Evolutionary conservation across 2,329 filamentous ascomycete species (phyloP).

Genomic region (Aspergillus glaucus): DNA sequence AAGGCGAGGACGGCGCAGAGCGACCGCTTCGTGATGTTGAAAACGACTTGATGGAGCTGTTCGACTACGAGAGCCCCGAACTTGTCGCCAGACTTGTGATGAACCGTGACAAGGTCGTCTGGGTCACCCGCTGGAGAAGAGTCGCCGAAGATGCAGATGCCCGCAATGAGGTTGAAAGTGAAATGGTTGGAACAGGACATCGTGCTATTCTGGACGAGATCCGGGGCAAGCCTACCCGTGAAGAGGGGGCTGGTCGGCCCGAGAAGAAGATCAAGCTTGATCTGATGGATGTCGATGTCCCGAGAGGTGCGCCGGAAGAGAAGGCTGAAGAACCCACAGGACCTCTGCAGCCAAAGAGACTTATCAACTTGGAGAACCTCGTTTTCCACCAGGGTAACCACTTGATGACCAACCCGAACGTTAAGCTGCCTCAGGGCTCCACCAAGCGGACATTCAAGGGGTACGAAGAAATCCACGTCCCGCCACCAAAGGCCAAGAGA

Average conservation of each 20-base stretch:
- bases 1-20: conserved; percentile 68
- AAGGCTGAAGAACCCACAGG: conserved; percentile 53
- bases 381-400: conserved; percentile 98
- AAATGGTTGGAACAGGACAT: conserved; percentile 86
- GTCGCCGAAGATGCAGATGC: conserved; percentile 71
- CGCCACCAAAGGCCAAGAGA: conserved; percentile 78
- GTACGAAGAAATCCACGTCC: conserved; percentile 97
- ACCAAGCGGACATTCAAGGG: conserved; percentile 95
- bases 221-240: conserved; percentile 58
- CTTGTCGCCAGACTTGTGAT: conserved; percentile 84
- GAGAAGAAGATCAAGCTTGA: conserved; percentile 79
- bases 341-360: conserved; percentile 75
- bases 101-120: conserved; percentile 90
- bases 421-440: conserved; percentile 86
- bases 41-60: conserved; percentile 96
- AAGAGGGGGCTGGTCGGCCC: conserved; percentile 52
- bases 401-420: conserved; percentile 98
- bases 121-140: conserved; percentile 81
- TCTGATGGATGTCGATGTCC: conserved; percentile 79
- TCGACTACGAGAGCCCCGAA: conserved; percentile 94
- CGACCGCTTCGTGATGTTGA: conserved; percentile 87
- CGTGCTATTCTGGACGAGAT: conserved; percentile 84
- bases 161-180: conserved; percentile 70
- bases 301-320: conserved; percentile 50
- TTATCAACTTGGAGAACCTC: conserved; percentile 92